These are phyloP conservation scores for Epithemia pelagica DNA, from an alignment of 108 stramenopile species.

Conservation along the genomic window DNA sequence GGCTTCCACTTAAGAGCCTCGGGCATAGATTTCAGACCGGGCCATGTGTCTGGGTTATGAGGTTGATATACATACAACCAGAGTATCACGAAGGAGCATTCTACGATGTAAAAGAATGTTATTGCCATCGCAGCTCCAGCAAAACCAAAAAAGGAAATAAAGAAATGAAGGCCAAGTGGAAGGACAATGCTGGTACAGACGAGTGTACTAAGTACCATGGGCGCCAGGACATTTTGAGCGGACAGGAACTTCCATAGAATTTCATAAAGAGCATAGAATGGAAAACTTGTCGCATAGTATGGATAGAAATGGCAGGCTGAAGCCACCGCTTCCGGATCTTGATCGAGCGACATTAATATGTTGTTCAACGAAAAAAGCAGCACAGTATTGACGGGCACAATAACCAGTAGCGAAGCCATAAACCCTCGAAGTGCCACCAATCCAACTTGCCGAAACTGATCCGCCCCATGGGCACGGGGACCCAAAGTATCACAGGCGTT, in stretches of 20 bases:
- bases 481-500: constrained; percentile 32
- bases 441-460: constrained; percentile 34
- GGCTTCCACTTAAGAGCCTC: constrained; percentile 14
- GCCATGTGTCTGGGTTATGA: constrained; percentile 35
- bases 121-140: constrained; percentile 29
- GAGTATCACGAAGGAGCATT: constrained; percentile 15
- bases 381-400: constrained; percentile 22
- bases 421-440: constrained; percentile 39
- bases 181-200: constrained; percentile 14
- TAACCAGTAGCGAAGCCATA: constrained; percentile 13
- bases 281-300: constrained; percentile 22
- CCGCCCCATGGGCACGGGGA: constrained; percentile 36
- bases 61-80: constrained; percentile 28
- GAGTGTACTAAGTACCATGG: constrained; percentile 18
- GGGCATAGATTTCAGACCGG: constrained; percentile 8
- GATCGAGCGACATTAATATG: constrained; percentile 14
- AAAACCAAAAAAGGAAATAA: constrained; percentile 17
- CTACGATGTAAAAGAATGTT: constrained; percentile 15
- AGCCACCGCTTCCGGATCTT: constrained; percentile 19
- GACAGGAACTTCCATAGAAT: constrained; percentile 41
- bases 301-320: constrained; percentile 26
- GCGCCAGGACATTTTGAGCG: constrained; percentile 35
- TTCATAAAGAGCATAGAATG: constrained; percentile 30
- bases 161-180: constrained; percentile 26
- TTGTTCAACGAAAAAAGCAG: constrained; percentile 11